phyloP scores from a whole-genome alignment of 2,329 filamentous ascomycete genomes.

The Coniochaeta hoffmannii region DNA sequence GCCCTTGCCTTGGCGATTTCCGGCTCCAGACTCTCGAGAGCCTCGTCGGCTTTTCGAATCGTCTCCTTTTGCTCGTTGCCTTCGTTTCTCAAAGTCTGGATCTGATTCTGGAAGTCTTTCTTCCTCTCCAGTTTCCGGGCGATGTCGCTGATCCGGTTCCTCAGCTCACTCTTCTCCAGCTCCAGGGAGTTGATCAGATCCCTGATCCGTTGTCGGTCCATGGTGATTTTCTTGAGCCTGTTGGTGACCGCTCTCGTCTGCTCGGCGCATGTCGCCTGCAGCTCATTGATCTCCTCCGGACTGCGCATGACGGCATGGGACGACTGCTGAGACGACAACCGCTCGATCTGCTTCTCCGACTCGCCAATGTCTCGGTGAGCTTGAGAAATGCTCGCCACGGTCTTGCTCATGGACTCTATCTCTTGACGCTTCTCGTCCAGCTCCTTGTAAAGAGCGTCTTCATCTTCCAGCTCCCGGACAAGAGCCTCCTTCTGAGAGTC shows the following conservation, averaged over 20 bases:
- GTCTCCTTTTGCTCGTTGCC: slow-evolving; percentile 61
- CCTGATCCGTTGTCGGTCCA: slow-evolving; percentile 64
- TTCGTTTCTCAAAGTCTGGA: slow-evolving; percentile 65
- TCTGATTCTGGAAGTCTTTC: slow-evolving; percentile 58
- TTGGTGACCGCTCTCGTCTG: slow-evolving; percentile 58
- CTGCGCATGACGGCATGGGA: slow-evolving; percentile 57
- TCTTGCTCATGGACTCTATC: slow-evolving; percentile 68
- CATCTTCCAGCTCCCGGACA: slow-evolving; percentile 55
- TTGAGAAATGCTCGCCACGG: slow-evolving; percentile 67
- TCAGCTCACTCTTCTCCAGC: slow-evolving; percentile 67
- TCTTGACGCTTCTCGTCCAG: slow-evolving; percentile 45
- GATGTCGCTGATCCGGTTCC: slow-evolving; percentile 63
- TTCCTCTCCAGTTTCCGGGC: slow-evolving; percentile 77
- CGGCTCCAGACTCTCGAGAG: slow-evolving; percentile 68
- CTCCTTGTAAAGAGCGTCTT: slow-evolving; percentile 59
- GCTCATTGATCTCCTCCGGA: slow-evolving; percentile 76
- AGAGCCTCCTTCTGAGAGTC: slow-evolving; percentile 55
- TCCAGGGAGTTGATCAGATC: slow-evolving; percentile 64
- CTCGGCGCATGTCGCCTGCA: slow-evolving; percentile 60
- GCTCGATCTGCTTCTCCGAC: slow-evolving; percentile 65
- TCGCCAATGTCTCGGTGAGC: slow-evolving; percentile 63
- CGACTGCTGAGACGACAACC: slow-evolving; percentile 66
- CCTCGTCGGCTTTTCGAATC: slow-evolving; percentile 62
- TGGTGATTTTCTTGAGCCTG: slow-evolving; percentile 56
- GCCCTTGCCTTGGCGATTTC: slow-evolving; percentile 68